Base-by-base conservation (phyloP, 768 basidiomycete genomes). In the Mycena pura region DNA sequence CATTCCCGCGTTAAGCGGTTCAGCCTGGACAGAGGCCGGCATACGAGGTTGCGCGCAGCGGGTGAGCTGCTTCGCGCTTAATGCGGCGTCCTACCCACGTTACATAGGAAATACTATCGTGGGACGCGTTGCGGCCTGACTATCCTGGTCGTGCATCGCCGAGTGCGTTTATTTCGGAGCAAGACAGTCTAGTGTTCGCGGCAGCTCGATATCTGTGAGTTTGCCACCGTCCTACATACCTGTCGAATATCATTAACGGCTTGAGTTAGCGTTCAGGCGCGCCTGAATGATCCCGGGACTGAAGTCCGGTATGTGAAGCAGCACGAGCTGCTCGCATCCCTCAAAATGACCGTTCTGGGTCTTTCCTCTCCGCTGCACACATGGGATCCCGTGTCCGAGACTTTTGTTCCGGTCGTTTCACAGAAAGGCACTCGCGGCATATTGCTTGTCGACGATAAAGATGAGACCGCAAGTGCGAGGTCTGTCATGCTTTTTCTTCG, bases 81-180 rank as follows among this genome's bases (percentile, higher is more conserved):
- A 29, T 47, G 58, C 19, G 17, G 41, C 38, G 51, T 59, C 41
- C 40, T 38, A 22, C 39, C 50, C 9, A 25, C 52, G 38, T 27
- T 58, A 29, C 50, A 86, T 86, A 83, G 76, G 75, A 78, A 54
- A 76, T 80, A 5, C 68, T 83, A 48, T 90, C 88, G 3, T 93
- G 91, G 91, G 89, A 90, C 70, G 69, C 81, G 57, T 72, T 85
- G 45, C 77, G 79, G 25, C 68, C 77, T 5, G 72, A 74, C 4
- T 75, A 74, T 51, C 65, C 69, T 1, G 62, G 58, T 5, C 61
- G 62, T 13, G 70, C 78, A 10, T 71, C 74, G 17, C 74, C 77
- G 0, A 82, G 86, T 0, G 78, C 87, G 0, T 89, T 92, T 67
- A 73, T 93, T 22, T 89, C 91, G 5, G 90, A 92, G 70, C 90